phyloP scores from a whole-genome alignment of 169 alveolate genomes.

The Babesia gibsoni region DNA sequence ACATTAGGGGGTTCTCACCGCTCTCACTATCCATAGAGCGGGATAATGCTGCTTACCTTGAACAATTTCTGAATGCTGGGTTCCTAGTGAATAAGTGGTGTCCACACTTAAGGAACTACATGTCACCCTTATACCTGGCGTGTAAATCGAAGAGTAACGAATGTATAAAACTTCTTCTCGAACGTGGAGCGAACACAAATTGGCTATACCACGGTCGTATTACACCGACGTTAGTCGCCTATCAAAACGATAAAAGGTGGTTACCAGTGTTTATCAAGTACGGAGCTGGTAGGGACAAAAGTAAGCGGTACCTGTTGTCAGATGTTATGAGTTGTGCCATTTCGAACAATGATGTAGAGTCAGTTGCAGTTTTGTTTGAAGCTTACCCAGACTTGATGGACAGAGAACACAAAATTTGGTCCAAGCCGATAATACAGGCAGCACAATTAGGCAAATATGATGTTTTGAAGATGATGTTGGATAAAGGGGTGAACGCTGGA shows the following conservation, averaged over 20 bases:
- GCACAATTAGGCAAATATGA: slow-evolving; percentile 62
- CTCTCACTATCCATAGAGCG: slow-evolving; percentile 55
- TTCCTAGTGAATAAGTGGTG: slow-evolving; percentile 67
- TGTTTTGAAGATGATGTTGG: slow-evolving; percentile 56
- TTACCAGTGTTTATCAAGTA: slow-evolving; percentile 77
- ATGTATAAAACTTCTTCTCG: slow-evolving; percentile 73
- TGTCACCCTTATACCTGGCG: slow-evolving; percentile 86
- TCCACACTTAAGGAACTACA: slow-evolving; percentile 77
- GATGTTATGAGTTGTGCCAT: slow-evolving; percentile 80
- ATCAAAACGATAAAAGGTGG: slow-evolving; percentile 77
- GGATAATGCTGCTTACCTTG: slow-evolving; percentile 53
- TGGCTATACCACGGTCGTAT: slow-evolving; percentile 77
- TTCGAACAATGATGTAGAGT: slow-evolving; percentile 67
- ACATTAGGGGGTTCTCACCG: slow-evolving; percentile 67
- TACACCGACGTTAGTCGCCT: slow-evolving; percentile 81
- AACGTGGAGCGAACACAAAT: slow-evolving; percentile 83
- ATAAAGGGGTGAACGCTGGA: slow-evolving; percentile 45
- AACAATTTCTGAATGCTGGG: slow-evolving; percentile 74
- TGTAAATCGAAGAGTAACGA: slow-evolving; percentile 78
- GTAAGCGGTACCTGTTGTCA: slow-evolving; percentile 76
- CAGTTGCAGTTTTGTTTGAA: slow-evolving; percentile 70
- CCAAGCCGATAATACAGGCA: slow-evolving; percentile 81
- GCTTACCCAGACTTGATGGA: slow-evolving; percentile 78
- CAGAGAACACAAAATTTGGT: slow-evolving; percentile 81
- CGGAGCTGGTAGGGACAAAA: slow-evolving; percentile 80